phyloP scores from a whole-genome alignment of 768 basidiomycete species.

The Suillus subalutaceus region DNA sequence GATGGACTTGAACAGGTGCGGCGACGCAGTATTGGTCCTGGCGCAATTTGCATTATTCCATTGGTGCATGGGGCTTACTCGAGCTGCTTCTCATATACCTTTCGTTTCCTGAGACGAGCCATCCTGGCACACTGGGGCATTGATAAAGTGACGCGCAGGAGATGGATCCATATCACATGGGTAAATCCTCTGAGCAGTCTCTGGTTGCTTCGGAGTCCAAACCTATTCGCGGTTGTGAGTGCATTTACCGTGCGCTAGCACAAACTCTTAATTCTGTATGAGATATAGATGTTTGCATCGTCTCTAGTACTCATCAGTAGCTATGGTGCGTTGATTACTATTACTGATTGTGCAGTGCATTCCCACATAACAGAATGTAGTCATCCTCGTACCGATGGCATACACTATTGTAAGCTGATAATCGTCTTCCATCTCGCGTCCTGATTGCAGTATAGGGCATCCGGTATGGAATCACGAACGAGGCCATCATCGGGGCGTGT shows the following conservation, averaged over 20 bases:
- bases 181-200: slow-evolving; percentile 64
- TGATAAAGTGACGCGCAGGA: slow-evolving; percentile 41
- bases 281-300: not conserved
- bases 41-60: slow-evolving; percentile 55
- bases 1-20: slow-evolving; percentile 35
- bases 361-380: slow-evolving; percentile 29
- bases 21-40: slow-evolving; percentile 66
- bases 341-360: slow-evolving; percentile 21
- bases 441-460: slow-evolving; percentile 41
- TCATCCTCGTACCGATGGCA: slow-evolving; percentile 55
- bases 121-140: slow-evolving; percentile 59
- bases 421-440: not conserved
- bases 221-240: slow-evolving; percentile 56
- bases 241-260: not conserved
- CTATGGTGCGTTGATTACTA: not conserved
- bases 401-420: slow-evolving; percentile 55
- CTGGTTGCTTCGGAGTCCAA: slow-evolving; percentile 58
- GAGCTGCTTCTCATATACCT: slow-evolving; percentile 43
- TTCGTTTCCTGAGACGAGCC: slow-evolving; percentile 67
- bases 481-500: slow-evolving; percentile 58
- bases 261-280: not conserved
- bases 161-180: slow-evolving; percentile 37
- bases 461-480: slow-evolving; percentile 58
- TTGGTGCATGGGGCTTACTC: slow-evolving; percentile 45
- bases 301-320: not conserved